These are phyloP conservation scores for Rhizopus stolonifer DNA, from an alignment of 371 early-diverging fungal genomes.

Conservation along the genomic window DNA sequence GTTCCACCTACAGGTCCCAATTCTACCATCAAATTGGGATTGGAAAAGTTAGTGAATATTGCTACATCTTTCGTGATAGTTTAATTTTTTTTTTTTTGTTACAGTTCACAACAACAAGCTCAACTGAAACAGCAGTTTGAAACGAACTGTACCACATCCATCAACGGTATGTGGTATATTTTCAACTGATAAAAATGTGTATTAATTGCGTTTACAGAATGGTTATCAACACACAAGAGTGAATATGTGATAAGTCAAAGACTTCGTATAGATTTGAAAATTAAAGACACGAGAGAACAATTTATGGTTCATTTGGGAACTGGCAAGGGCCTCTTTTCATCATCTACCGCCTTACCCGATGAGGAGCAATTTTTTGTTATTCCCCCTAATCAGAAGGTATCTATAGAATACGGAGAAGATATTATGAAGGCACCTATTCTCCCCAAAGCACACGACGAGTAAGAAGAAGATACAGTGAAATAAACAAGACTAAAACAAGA, in stretches of 20 bases:
- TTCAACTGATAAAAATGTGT: not conserved
- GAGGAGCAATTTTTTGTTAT: constrained; percentile 39
- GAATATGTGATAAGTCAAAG: constrained; percentile 32
- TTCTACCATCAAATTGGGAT: constrained; percentile 37
- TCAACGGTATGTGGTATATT: constrained; percentile 19
- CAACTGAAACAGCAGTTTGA: constrained; percentile 34
- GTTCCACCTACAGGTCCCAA: constrained; percentile 10
- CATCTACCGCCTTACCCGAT: constrained; percentile 15
- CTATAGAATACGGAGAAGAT: constrained; percentile 53
- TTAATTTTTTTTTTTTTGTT: not conserved
- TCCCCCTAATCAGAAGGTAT: constrained; percentile 29
- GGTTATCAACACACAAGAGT: constrained; percentile 14
- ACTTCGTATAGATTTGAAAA: constrained; percentile 9
- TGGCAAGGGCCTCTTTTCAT: constrained; percentile 34
- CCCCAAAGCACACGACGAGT: constrained; percentile 13
- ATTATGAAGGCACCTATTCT: constrained; percentile 14
- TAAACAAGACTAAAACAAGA: not conserved
- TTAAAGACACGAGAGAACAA: constrained; percentile 5
- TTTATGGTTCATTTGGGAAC: constrained; percentile 36
- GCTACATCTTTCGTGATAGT: not conserved
- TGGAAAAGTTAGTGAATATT: constrained; percentile 24
- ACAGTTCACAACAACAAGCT: constrained; percentile 24
- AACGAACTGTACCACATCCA: constrained; percentile 17
- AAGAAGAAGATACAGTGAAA: not conserved
- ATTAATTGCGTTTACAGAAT: constrained; percentile 3